Evolutionary conservation across 352 stramenopile genomes (phyloP).

Genomic region (Nothophytophthora sp.): DNA sequence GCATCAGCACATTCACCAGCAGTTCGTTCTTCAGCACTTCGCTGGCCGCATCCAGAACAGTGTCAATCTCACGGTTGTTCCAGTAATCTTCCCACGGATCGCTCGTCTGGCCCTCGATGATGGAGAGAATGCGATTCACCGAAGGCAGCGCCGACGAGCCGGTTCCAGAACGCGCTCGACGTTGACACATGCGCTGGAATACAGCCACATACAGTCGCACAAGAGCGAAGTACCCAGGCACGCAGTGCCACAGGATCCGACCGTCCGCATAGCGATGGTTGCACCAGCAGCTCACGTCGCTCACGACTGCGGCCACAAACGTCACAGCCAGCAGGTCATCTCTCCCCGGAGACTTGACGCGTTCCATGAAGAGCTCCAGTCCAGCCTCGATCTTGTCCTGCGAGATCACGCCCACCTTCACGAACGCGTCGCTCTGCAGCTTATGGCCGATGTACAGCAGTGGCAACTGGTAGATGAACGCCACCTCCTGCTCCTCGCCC

Average conservation of each 20-base stretch:
- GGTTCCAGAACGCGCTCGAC: constrained; percentile 39
- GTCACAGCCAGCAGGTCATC: constrained; percentile 66
- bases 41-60: constrained; percentile 48
- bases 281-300: constrained; percentile 65
- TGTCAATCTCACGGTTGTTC: constrained; percentile 56
- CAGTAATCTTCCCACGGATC: constrained; percentile 84
- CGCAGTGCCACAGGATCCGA: constrained; percentile 69
- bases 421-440: constrained; percentile 43
- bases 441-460: constrained; percentile 57
- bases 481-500: constrained; percentile 46
- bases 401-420: constrained; percentile 27
- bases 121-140: constrained; percentile 62
- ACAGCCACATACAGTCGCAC: constrained; percentile 65
- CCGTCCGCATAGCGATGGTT: constrained; percentile 37
- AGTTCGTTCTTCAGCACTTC: constrained; percentile 73
- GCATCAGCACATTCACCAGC: constrained; percentile 75
- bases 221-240: constrained; percentile 78
- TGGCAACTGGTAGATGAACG: constrained; percentile 57
- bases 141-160: constrained; percentile 33
- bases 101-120: constrained; percentile 44
- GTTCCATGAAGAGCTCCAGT: constrained; percentile 56
- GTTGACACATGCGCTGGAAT: constrained; percentile 81
- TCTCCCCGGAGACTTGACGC: constrained; percentile 47
- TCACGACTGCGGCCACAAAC: constrained; percentile 75
- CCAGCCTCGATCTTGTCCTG: constrained; percentile 52